Conservation (phyloP, 2,329 filamentous ascomycete genomes). For the Sarocladium brachiariae region DNA sequence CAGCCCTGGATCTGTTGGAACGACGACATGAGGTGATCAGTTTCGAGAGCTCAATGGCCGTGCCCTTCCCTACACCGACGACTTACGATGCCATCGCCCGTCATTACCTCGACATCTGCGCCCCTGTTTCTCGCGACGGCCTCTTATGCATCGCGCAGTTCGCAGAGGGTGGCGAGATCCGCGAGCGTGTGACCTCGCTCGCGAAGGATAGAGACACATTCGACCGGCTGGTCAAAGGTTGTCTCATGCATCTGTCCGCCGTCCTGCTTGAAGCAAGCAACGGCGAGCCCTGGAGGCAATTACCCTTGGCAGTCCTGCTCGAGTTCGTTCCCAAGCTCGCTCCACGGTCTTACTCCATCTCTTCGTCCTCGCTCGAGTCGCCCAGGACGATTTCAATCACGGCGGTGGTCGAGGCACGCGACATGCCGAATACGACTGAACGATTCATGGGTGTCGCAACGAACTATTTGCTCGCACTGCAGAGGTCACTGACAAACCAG, state of each 20-base stretch:
- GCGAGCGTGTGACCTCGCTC: too few species aligned
- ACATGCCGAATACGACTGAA: too few species aligned
- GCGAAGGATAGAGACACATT: too few species aligned
- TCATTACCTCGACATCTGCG: constrained; percentile 38
- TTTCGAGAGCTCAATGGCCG: constrained; percentile 14
- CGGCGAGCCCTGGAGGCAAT: too few species aligned
- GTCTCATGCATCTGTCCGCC: too few species aligned
- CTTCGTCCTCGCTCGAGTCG: constrained; percentile 40
- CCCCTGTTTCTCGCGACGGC: constrained; percentile 31
- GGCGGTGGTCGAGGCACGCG: too few species aligned
- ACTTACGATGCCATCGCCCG: constrained; percentile 31
- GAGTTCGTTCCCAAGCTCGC: constrained; percentile 43
- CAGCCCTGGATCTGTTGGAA: constrained; percentile 19
- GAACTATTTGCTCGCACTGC: too few species aligned
- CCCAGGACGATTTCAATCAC: constrained; percentile 18
- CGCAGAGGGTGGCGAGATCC: too few species aligned
- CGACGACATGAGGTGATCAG: constrained; percentile 1
- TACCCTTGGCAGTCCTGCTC: constrained; percentile 44
- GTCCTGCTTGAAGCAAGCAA: too few species aligned
- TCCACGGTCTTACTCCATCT: constrained; percentile 56
- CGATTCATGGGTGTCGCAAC: too few species aligned
- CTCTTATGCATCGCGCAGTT: too few species aligned
- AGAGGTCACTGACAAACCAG: constrained; percentile 16
- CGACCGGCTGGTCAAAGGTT: too few species aligned
- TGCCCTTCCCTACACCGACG: constrained; percentile 30